Base-by-base conservation (phyloP, 23 red algal species). In the Chondrus crispus region DNA sequence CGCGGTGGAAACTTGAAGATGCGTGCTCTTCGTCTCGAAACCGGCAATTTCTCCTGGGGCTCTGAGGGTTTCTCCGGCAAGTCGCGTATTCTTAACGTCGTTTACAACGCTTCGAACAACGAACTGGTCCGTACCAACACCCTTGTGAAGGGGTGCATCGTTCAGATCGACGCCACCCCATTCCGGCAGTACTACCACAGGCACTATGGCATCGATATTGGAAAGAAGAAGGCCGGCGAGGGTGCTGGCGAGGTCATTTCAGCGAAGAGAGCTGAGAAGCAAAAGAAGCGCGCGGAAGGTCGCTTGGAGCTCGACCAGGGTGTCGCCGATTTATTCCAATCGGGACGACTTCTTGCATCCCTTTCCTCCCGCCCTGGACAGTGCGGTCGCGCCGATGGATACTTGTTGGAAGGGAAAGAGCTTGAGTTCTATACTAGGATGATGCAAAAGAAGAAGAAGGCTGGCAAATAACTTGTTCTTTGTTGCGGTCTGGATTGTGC, bases 81-180 rank as follows among this genome's bases (percentile, higher is more conserved):
- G 63, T 89, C 94, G 37, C 84, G 97, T 33, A 89, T 99, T 50
- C 63, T 99, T 18, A 91, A 90, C 62, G 97, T 99, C 2, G 95
- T 96, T 26, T 99, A 99, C 86, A 99, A 99, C 55, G 97, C 97
- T 7, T 96, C 93, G 43, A 99, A 99, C 80, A 99, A 99, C 58
- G 97, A 99, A 53, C 84, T 99, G 41, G 97, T 99, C 43, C 89
- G 97, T 28, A 99, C 97, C 24, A 99, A 99, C 49, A 99, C 97
- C 35, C 94, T 99, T 2, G 97, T 99, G 39, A 99, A 99, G 89
- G 93, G 93, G 51, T 93, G 91, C 38, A 96, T 99, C 35, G 86
- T 99, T 3, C 95, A 96, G 73, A 93, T 99, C 45, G 97, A 99
- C 46, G 94, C 97, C 42, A 95, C 94, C 49, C 97, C 97, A 6